Percentiles rank a stretch among this genome's conserved stretches.
phyloP scores from a whole-genome alignment of 371 early-diverging fungal species.

The Dichotomocladium elegans region DNA sequence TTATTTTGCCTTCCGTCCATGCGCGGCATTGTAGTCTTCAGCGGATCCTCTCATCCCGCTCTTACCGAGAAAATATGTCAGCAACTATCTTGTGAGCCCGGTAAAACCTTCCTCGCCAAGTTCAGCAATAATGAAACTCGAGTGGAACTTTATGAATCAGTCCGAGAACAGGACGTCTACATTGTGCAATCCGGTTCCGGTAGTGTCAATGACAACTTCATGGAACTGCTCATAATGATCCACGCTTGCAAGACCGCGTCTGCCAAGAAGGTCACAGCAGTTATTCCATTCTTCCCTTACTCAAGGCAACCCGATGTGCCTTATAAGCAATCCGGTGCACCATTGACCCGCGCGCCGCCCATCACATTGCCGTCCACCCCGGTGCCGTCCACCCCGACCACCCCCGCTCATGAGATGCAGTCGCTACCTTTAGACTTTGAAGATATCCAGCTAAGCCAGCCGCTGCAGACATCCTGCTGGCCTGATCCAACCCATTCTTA shows the following conservation, averaged over 20 bases:
- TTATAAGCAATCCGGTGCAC: constrained; percentile 52
- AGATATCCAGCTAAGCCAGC: not conserved
- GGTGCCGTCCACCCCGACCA: constrained; percentile 30
- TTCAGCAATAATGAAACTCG: constrained; percentile 86
- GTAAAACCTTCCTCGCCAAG: constrained; percentile 65
- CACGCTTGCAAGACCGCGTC: constrained; percentile 69
- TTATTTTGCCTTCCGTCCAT: no score
- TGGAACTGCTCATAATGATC: constrained; percentile 82
- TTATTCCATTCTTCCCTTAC: constrained; percentile 87
- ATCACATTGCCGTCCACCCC: constrained; percentile 36
- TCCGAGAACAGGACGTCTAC: constrained; percentile 91
- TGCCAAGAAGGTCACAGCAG: constrained; percentile 66
- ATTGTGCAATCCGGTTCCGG: constrained; percentile 93
- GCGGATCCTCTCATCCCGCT: constrained; percentile 93
- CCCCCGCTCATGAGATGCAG: constrained; percentile 25
- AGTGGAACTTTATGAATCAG: constrained; percentile 84
- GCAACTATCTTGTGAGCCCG: constrained; percentile 68
- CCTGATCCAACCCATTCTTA: no score
- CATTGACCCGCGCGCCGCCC: constrained; percentile 40
- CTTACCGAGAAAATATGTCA: constrained; percentile 59
- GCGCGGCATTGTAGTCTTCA: constrained; percentile 61
- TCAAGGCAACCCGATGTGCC: constrained; percentile 73
- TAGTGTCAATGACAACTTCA: constrained; percentile 75
- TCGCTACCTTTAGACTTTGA: not conserved
- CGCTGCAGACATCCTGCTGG: no score